Base-by-base conservation (phyloP, 305 asterid genomes). In the Solanum hybrid region DNA sequence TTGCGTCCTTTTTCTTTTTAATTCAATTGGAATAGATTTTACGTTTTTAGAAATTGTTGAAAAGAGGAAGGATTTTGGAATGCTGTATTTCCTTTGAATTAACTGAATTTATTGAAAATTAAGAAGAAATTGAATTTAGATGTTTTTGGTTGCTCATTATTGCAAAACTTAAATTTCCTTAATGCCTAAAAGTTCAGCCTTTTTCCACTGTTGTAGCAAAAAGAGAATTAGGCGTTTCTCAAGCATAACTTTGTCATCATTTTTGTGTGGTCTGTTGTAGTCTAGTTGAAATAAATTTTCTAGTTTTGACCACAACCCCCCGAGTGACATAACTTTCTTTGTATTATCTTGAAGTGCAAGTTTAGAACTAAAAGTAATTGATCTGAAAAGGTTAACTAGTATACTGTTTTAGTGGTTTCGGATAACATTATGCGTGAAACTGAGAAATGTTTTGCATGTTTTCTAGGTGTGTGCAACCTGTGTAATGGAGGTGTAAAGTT, bases 401-500 rank as follows among this genome's bases (percentile, higher is more conserved):
- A 9, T 84, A 81, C 8, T 84, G 12, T 10, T 37, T 84, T 31
- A 33, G 75, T 84, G 31, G 11, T 51, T 51, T 84, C 2, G 7
- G 74, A 31, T 9, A 51, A 51, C 20, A 84, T 11, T 51, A 34
- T 33, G 42, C 11, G 28, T 84, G 88, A 46, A 84, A 46, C 42
- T 84, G 40, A 84, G 75, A 84, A 46, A 35, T 71, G 46, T 40
- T 67, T 83, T 85, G 20, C 39, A 35, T 90, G 37, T 80, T 87
- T 86, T 87, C 31, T 80, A 97, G 99, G 99, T 89, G 98, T 97
- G 11, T 97, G 99, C 96, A 97, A 97, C 91, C 91, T 97, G 89
- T 97, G 98, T 88, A 97, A 97, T 79, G 99, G 98, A 46, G 98
- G 99, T 6, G 98, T 97, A 90, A 96, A 93, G 89, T 94, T 97